Evolutionary conservation across 192 early-diverging fungal genomes (phyloP).

Genomic region (Backusella tuberculispora): DNA sequence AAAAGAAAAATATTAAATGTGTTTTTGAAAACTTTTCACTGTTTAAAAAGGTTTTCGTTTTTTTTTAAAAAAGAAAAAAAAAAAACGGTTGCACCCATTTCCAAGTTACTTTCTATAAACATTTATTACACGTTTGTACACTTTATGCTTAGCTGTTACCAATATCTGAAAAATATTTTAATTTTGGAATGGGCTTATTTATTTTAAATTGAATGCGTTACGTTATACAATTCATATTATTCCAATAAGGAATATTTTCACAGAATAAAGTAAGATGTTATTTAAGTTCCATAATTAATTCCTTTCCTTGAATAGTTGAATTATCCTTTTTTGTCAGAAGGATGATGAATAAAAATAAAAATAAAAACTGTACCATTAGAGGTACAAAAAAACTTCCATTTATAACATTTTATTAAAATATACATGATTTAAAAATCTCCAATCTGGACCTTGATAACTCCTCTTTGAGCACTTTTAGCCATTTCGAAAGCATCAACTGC

Average conservation of each 20-base stretch:
- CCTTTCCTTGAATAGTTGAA: too few relatives aligned
- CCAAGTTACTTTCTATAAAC: not conserved
- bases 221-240: too few relatives aligned
- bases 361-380: too few relatives aligned
- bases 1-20: not conserved
- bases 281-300: too few relatives aligned
- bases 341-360: not conserved
- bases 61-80: not conserved
- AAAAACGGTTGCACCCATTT: not conserved
- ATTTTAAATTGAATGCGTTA: too few relatives aligned
- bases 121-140: not conserved
- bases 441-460: slow-evolving; percentile 11
- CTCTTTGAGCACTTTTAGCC: not conserved
- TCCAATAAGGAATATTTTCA: too few relatives aligned
- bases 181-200: too few relatives aligned
- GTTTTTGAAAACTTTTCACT: not conserved
- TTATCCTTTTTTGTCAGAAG: too few relatives aligned
- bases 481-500: not conserved
- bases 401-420: not conserved
- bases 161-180: too few relatives aligned
- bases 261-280: too few relatives aligned
- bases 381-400: not conserved
- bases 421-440: not conserved
- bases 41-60: not conserved
- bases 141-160: not conserved